Evolutionary conservation across 768 basidiomycete species (phyloP).

Genomic region (Kwoniella botswanensis): DNA sequence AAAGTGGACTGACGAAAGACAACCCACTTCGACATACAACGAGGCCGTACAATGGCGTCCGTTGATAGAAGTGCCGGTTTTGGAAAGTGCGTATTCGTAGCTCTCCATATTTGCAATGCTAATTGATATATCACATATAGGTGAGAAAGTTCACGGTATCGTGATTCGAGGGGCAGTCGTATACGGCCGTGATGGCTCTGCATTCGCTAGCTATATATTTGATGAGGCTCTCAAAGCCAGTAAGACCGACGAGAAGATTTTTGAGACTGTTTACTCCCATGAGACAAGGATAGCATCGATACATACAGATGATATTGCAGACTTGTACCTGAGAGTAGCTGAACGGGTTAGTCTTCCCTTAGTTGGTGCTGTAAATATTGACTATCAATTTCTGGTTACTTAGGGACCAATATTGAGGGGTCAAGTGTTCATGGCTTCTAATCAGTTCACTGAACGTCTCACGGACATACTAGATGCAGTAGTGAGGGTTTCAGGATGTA

Average conservation of each 20-base stretch:
- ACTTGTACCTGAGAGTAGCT: constrained; percentile 60
- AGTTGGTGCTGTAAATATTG: background rate
- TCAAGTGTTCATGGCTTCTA: constrained; percentile 61
- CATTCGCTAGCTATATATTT: constrained; percentile 57
- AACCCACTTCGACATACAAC: constrained; percentile 25
- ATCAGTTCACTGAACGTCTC: constrained; percentile 60
- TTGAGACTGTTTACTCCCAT: constrained; percentile 55
- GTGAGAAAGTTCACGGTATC: constrained; percentile 60
- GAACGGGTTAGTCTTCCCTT: constrained; percentile 57
- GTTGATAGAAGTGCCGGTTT: constrained; percentile 33
- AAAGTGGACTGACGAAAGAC: constrained; percentile 45
- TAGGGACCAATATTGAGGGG: constrained; percentile 56
- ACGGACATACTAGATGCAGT: constrained; percentile 61
- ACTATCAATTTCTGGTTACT: background rate
- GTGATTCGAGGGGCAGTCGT: constrained; percentile 62
- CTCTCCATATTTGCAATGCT: background rate
- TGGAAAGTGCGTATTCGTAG: constrained; percentile 29
- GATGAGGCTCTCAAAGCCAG: constrained; percentile 48
- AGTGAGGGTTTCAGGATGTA: constrained; percentile 59
- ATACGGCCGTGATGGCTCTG: constrained; percentile 61
- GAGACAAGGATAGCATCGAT: constrained; percentile 57
- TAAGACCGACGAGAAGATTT: constrained; percentile 56
- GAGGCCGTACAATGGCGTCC: constrained; percentile 35
- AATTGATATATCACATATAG: constrained; percentile 6
- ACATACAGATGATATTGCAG: constrained; percentile 63